Evolutionary conservation across 805 yeast genomes (phyloP).

Genomic region (Lachancea thermotolerans): DNA sequence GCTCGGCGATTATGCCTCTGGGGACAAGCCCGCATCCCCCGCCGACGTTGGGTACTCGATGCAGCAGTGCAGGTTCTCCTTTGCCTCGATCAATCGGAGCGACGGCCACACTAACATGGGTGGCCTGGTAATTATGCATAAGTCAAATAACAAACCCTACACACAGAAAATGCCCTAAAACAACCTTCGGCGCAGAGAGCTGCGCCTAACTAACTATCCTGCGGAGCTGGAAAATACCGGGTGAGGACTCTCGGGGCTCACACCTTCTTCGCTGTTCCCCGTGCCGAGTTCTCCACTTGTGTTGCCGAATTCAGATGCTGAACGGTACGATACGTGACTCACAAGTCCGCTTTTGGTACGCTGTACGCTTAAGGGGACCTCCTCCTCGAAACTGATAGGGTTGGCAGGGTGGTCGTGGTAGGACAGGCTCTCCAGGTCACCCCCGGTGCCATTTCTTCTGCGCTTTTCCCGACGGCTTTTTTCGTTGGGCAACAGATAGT

Average conservation of each 20-base stretch:
- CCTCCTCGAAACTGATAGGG: slow-evolving; percentile 6
- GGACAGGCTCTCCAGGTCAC: slow-evolving; percentile 4
- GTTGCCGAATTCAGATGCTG: background rate
- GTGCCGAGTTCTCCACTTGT: background rate
- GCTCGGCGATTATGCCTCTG: too few species aligned
- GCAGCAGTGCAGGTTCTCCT: too few species aligned
- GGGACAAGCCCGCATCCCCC: too few species aligned
- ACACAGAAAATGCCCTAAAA: too few species aligned
- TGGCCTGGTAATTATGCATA: too few species aligned
- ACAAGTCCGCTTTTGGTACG: background rate
- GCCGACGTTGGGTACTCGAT: too few species aligned
- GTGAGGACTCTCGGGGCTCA: background rate
- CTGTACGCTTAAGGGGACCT: background rate
- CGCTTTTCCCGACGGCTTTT: slow-evolving; percentile 3
- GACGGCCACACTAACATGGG: too few species aligned
- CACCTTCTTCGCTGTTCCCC: background rate
- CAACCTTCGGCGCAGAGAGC: too few species aligned
- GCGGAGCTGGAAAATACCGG: background rate
- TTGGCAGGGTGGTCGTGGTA: slow-evolving; percentile 1
- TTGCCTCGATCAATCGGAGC: too few species aligned
- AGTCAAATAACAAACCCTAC: too few species aligned
- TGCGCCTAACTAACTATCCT: background rate
- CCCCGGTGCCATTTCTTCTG: background rate
- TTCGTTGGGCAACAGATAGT: slow-evolving; percentile 19
- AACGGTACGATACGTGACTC: slow-evolving; percentile 3